A percentile compares a stretch with the other conserved stretches of the same genome.
These are phyloP conservation scores for Colletotrichum tamarilloi DNA, from an alignment of 2,329 filamentous ascomycete species.

Conservation along the genomic window DNA sequence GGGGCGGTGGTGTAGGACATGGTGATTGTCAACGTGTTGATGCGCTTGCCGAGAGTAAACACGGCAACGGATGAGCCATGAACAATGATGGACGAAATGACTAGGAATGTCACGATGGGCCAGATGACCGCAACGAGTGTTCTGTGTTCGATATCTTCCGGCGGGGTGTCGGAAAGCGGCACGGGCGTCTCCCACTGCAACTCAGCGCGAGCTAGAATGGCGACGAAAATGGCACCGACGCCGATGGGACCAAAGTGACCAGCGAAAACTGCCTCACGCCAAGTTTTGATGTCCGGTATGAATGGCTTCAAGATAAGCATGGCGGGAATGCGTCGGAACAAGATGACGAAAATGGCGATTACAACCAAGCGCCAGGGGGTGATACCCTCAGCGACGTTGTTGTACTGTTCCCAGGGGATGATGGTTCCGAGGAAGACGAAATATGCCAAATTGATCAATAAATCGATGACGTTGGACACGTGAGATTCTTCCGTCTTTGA, in stretches of 20 bases:
- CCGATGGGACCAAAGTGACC: conserved; percentile 98
- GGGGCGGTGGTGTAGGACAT: conserved; percentile 95
- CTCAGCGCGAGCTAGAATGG: conserved; percentile 93
- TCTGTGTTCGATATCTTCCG: conserved; percentile 66
- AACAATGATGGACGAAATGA: conserved; percentile 93
- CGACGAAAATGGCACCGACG: conserved; percentile 95
- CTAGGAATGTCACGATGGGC: conserved; percentile 94
- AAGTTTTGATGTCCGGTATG: conserved; percentile 97
- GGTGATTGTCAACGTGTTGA: conserved; percentile 94
- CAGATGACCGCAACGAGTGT: conserved; percentile 87
- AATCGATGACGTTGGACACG: conserved; percentile 98
- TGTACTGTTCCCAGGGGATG: conserved; percentile 95
- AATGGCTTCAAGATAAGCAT: conserved; percentile 92
- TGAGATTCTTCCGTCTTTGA: conserved; percentile 99
- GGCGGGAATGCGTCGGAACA: conserved; percentile 95
- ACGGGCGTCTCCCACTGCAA: conserved; percentile 81
- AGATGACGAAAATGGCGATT: conserved; percentile 90
- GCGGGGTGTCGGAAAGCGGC: conserved; percentile 73
- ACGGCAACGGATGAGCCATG: conserved; percentile 99
- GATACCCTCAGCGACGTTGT: conserved; percentile 78
- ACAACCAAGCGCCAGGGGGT: conserved; percentile 92
- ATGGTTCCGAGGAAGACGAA: conserved; percentile 98
- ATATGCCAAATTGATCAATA: conserved; percentile 96
- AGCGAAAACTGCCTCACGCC: conserved; percentile 95
- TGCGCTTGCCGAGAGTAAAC: conserved; percentile 96